Evolutionary conservation across 164 flowering plant species (phyloP).

Genomic region (Stephania japonica): DNA sequence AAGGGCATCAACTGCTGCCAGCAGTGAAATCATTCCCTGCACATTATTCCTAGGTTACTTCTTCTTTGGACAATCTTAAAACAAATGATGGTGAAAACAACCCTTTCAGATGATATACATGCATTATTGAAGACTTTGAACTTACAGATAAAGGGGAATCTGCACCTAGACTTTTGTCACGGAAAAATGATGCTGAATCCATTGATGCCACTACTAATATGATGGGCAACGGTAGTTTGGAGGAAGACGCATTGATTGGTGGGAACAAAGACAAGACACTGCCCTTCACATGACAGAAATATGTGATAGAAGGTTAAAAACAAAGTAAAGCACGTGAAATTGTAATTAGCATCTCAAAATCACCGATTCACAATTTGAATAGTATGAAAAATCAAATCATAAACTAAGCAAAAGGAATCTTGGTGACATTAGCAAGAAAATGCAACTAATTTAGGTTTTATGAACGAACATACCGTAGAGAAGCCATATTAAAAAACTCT

Average conservation of each 20-base stretch:
- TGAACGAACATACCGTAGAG: too few species aligned
- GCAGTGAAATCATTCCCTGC: constrained; percentile 82
- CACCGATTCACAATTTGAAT: background rate
- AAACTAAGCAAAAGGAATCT: background rate
- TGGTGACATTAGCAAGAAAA: background rate
- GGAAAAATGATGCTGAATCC: constrained; percentile 94
- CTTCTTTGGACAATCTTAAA: constrained; percentile 6
- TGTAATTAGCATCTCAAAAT: background rate
- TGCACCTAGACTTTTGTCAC: constrained; percentile 89
- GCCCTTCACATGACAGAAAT: constrained; percentile 62
- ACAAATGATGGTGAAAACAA: background rate
- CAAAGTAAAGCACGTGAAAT: background rate
- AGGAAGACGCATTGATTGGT: constrained; percentile 54
- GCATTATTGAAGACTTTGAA: constrained; percentile 11
- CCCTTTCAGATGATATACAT: background rate
- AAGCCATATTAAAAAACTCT: too few species aligned
- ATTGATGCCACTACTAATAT: constrained; percentile 61
- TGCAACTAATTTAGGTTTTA: background rate
- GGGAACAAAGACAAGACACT: constrained; percentile 99
- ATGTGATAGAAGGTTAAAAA: constrained; percentile 20
- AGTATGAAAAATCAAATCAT: background rate
- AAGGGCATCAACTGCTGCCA: constrained; percentile 97
- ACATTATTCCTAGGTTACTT: constrained; percentile 13
- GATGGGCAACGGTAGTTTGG: constrained; percentile 45
- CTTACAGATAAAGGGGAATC: constrained; percentile 93